A percentile compares a stretch with the other conserved stretches of the same genome.
phyloP scores from a whole-genome alignment of 768 basidiomycete genomes.

The Cystobasidium onofrii region DNA sequence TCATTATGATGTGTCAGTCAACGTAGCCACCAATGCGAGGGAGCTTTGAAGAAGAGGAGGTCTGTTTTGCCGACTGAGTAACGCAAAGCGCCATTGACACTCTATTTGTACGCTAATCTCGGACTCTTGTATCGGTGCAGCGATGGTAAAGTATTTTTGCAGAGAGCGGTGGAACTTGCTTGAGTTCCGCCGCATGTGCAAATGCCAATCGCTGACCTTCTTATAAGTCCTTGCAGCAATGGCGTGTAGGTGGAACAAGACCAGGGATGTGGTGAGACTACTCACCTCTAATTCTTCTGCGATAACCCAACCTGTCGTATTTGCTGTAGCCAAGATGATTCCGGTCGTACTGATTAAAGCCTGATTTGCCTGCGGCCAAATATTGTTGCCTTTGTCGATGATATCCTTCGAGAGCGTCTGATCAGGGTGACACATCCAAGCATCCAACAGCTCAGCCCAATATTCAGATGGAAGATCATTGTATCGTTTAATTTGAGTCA shows the following conservation, averaged over 20 bases:
- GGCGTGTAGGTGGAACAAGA: constrained; percentile 22
- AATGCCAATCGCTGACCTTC: constrained; percentile 26
- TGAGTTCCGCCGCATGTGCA: constrained; percentile 22
- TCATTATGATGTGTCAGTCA: constrained; percentile 11
- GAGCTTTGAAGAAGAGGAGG: neutral
- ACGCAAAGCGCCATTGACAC: neutral
- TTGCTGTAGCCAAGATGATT: constrained; percentile 62
- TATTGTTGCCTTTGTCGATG: constrained; percentile 55
- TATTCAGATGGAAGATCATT: constrained; percentile 88
- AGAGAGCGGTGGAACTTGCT: constrained; percentile 6
- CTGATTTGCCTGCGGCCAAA: constrained; percentile 67
- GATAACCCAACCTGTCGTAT: constrained; percentile 50
- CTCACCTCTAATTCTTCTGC: constrained; percentile 55
- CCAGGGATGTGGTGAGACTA: constrained; percentile 33
- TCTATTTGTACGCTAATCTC: neutral
- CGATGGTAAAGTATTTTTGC: neutral
- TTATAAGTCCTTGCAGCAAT: constrained; percentile 33
- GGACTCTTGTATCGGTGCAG: constrained; percentile 30
- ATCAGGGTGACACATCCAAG: constrained; percentile 96
- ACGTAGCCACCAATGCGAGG: constrained; percentile 25
- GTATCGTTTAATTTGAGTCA: constrained; percentile 53
- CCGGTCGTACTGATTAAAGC: constrained; percentile 87
- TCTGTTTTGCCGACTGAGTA: constrained; percentile 27
- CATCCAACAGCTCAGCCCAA: constrained; percentile 93
- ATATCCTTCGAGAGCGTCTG: constrained; percentile 70